Percentiles rank a stretch among this genome's conserved stretches.
Conservation (phyloP, 2,329 filamentous ascomycete genomes). For the Macrophomina pseudophaseolina region DNA sequence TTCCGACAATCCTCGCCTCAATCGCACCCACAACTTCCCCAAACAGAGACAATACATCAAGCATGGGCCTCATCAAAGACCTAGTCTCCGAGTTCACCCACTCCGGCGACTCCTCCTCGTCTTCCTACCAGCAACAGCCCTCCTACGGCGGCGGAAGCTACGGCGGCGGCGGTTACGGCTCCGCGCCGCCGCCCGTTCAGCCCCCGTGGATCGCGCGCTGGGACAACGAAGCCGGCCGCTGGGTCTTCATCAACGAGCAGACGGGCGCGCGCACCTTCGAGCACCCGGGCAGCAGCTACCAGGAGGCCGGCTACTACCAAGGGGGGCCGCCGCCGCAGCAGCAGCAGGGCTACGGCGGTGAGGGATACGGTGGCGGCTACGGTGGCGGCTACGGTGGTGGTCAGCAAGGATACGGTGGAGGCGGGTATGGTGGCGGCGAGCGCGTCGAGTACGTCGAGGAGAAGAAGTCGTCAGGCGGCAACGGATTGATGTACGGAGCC, state of each 20-base stretch:
- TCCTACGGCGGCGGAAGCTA: not conserved
- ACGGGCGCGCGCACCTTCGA: conserved; percentile 52
- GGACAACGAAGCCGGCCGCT: conserved; percentile 36
- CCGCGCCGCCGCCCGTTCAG: conserved; percentile 12
- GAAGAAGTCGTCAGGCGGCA: conserved; percentile 35
- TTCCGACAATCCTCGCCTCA: not conserved
- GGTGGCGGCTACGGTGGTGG: conserved; percentile 29
- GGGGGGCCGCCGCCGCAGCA: conserved; percentile 22
- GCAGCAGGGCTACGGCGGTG: conserved; percentile 25
- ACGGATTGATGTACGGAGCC: conserved; percentile 44
- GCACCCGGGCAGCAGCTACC: conserved; percentile 36
- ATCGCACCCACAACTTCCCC: not conserved
- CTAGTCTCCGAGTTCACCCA: conserved; percentile 25
- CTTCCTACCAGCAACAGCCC: not conserved
- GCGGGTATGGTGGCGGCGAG: conserved; percentile 20
- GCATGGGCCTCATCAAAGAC: conserved; percentile 23
- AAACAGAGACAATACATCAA: not conserved
- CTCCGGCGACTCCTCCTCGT: not conserved
- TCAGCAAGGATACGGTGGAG: conserved; percentile 23
- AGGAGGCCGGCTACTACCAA: conserved; percentile 26
- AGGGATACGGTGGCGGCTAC: conserved; percentile 31
- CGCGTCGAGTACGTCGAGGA: conserved; percentile 29
- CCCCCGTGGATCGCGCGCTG: conserved; percentile 26
- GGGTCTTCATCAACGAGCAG: conserved; percentile 54
- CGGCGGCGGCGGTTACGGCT: not conserved